These are phyloP conservation scores for Crithidia expoeki DNA, from an alignment of 208 protist genomes.

Conservation along the genomic window DNA sequence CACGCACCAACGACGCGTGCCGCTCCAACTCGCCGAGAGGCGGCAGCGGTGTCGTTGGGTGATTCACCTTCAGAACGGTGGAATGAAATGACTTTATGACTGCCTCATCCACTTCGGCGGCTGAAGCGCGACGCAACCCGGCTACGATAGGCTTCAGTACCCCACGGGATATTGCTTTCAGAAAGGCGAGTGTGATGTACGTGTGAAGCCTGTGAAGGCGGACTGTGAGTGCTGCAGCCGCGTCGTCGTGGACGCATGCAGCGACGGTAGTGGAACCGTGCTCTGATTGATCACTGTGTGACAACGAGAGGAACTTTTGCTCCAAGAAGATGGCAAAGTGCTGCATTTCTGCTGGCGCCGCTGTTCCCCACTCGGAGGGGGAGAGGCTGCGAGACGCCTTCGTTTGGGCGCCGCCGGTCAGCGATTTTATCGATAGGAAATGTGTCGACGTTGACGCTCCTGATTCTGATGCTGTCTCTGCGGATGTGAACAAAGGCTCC, in stretches of 20 bases:
- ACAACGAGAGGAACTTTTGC: slow-evolving; percentile 20
- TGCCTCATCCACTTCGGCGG: background rate
- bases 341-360: background rate
- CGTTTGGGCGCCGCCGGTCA: background rate
- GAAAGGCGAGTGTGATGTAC: slow-evolving; percentile 12
- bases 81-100: background rate
- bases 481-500: background rate
- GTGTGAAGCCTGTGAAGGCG: slow-evolving; percentile 16
- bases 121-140: background rate
- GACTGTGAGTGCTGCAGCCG: slow-evolving; percentile 6
- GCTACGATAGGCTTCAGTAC: slow-evolving; percentile 4
- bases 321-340: background rate
- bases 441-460: background rate
- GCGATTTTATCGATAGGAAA: slow-evolving; percentile 9
- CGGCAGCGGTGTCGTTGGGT: slow-evolving; percentile 2
- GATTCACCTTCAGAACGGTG: slow-evolving; percentile 2
- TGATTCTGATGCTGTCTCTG: background rate
- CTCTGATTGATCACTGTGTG: background rate
- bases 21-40: slow-evolving; percentile 3
- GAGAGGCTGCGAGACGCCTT: background rate
- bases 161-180: background rate
- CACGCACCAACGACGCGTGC: slow-evolving; percentile 14
- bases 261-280: background rate
- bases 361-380: background rate
- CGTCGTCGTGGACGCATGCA: background rate